Conservation (phyloP, 345 rosid genomes). For the Mercurialis annua region DNA sequence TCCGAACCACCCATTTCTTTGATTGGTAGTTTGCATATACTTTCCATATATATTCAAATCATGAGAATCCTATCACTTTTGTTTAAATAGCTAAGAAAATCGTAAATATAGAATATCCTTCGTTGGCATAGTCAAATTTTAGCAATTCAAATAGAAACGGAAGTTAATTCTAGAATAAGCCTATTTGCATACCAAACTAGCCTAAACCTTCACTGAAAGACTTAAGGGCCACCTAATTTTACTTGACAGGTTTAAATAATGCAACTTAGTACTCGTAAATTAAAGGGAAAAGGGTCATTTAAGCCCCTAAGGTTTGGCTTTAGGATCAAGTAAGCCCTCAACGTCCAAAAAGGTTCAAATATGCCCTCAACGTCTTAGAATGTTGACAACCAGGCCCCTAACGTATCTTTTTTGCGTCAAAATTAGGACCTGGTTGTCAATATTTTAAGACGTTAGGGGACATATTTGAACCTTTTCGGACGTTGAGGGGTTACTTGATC, state of each 20-base stretch:
- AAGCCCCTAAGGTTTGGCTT: too few species aligned
- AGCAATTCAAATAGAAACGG: not conserved
- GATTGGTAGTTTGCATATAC: conserved; percentile 15
- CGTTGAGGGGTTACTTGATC: too few species aligned
- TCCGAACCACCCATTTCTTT: not conserved
- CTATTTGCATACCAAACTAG: conserved; percentile 4
- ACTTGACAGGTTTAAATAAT: not conserved
- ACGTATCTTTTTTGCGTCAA: too few species aligned
- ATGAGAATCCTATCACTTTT: conserved; percentile 4
- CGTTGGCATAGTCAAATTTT: conserved; percentile 15
- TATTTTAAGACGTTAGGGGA: too few species aligned
- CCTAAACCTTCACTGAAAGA: not conserved
- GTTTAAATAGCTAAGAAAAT: not conserved
- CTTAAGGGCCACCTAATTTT: not conserved
- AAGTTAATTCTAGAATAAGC: conserved; percentile 9
- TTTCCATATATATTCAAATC: conserved; percentile 14
- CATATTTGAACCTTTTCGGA: too few species aligned
- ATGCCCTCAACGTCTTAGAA: too few species aligned
- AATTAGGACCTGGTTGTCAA: too few species aligned
- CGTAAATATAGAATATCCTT: conserved; percentile 9
- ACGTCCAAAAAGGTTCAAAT: too few species aligned
- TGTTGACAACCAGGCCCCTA: too few species aligned
- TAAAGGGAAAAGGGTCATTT: too few species aligned
- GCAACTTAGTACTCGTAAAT: not conserved
- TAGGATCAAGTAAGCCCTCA: too few species aligned